Base-by-base conservation (phyloP, 2,329 filamentous ascomycete species). In the Emmonsia crescens region DNA sequence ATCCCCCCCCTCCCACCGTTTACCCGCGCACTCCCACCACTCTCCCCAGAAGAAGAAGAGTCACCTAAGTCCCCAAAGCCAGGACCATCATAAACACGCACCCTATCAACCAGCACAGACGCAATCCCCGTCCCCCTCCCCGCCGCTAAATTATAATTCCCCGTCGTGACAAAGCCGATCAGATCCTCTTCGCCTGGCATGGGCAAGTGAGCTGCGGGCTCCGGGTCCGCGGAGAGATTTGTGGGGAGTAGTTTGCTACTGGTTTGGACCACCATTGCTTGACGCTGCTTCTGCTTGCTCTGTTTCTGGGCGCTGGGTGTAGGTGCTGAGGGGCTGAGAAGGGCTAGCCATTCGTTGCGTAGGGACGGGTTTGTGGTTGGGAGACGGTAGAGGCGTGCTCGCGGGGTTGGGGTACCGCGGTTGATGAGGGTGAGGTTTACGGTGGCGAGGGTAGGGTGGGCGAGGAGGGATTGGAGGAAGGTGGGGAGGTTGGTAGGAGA, bases 111-210 rank as follows among this genome's bases (percentile, higher is more conserved):
- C 16, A 84, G 78, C 31, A 97, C 71, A 57, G 83, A 87, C 0
- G 89, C 94, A 63, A 97, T 80, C 0, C 86, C 93, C 19, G 85
- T 85, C 0, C 88, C 89, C 66, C 82, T 83, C 0, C 93, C 94
- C 65, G 88, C 84, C 1, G 84, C 83, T 1, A 97, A 81, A 68
- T 88, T 91, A 72, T 88, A 96, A 58, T 89, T 87, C 0, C 93
- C 94, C 0, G 88, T 88, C 1, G 91, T 96, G 29, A 96, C 86
- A 72, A 96, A 99, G 0, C 94, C 94, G 58, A 97, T 83, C 14
- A 97, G 79, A 71, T 96, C 89, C 27, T 83, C 79, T 64, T 85
- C 85, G 10, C 80, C 79, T 0, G 93, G 93, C n/a, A 91, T 85
- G 0, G 85, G 74, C 5, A 77, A 70, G 71, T 75, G 58, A 71